Base-by-base conservation (phyloP, 352 stramenopile genomes). In the Globisporangium apiculatum region DNA sequence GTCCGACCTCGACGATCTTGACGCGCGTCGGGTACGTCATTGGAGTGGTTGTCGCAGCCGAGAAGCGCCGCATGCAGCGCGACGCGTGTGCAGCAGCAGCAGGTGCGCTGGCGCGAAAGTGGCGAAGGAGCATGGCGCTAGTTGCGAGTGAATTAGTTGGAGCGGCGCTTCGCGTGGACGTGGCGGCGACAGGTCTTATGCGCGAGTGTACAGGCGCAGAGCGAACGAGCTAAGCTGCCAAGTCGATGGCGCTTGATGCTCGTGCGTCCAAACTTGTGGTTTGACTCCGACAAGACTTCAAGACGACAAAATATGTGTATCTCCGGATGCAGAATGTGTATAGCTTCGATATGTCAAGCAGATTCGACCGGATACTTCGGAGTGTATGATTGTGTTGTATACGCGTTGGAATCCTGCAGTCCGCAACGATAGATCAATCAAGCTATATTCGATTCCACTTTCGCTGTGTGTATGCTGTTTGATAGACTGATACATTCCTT, bases 1-100 rank as follows among this genome's bases (percentile, higher is more conserved):
- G 95, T 37, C 96, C 95, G 17, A 99, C 96, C 67, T 97, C 91
- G 9, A 97, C 91, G 68, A 97, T 95, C 66, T 91, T 96, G 52
- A 97, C 90, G 57, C 70, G 83, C 41, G 52, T 55, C 24, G 85
- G 85, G 67, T 92, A 95, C 37, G 48, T 50, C 35, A 54, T n/a
- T n/a, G 0, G 24, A 31, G 24, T 31, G 24, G 17, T 35, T 14
- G 35, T 8, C 12, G 55, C 40, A 43, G 35, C 49, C 1, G 48
- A 45, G 24, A 55, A 51, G 24, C 18, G 48, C 24, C 48, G 50
- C 15, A 24, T 9, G 45, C 45, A 35, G 45, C 45, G 45, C 17
- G 45, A 49, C 8, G 45, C 8, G 49, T 24, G 49, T 35, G 48
- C 17, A 12, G 48, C 18, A 37, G 24, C 48, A 40, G 24, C 24